These are phyloP conservation scores for Hyparrhenia diplandra DNA, from an alignment of 176 grass and related monocot species.

Conservation along the genomic window DNA sequence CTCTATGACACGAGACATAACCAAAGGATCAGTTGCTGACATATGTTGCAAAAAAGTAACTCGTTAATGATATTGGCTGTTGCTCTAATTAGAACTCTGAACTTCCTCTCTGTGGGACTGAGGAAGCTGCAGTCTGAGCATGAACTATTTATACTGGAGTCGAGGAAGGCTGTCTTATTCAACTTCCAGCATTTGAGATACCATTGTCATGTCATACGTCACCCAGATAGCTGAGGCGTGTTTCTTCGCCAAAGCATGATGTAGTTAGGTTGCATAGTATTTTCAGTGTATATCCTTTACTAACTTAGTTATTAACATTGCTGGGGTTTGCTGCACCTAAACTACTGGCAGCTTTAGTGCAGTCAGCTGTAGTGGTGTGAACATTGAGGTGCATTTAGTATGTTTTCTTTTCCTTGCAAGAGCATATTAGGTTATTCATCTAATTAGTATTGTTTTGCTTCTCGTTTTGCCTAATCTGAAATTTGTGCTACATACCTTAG, in stretches of 20 bases:
- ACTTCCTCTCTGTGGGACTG: constrained; percentile 10
- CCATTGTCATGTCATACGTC: background rate
- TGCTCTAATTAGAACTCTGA: constrained; percentile 13
- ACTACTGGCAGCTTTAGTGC: background rate
- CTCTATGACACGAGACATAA: constrained; percentile 38
- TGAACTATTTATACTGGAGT: constrained; percentile 35
- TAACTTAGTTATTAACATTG: background rate
- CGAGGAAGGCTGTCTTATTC: constrained; percentile 49
- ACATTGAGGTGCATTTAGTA: background rate
- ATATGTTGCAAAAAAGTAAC: background rate
- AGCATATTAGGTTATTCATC: background rate
- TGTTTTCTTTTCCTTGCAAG: background rate
- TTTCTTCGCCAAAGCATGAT: constrained; percentile 12
- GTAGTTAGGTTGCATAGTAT: background rate
- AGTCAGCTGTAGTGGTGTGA: background rate
- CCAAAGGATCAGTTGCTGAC: constrained; percentile 44
- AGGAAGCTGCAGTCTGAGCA: constrained; percentile 5
- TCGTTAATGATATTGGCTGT: background rate
- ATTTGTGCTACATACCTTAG: background rate
- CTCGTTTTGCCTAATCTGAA: background rate
- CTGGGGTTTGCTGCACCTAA: background rate
- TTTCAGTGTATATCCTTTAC: background rate
- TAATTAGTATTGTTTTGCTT: background rate
- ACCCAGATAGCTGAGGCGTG: background rate
- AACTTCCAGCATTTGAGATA: constrained; percentile 50